phyloP scores from a whole-genome alignment of 192 early-diverging fungal species.

The Chytriomyces sp. region DNA sequence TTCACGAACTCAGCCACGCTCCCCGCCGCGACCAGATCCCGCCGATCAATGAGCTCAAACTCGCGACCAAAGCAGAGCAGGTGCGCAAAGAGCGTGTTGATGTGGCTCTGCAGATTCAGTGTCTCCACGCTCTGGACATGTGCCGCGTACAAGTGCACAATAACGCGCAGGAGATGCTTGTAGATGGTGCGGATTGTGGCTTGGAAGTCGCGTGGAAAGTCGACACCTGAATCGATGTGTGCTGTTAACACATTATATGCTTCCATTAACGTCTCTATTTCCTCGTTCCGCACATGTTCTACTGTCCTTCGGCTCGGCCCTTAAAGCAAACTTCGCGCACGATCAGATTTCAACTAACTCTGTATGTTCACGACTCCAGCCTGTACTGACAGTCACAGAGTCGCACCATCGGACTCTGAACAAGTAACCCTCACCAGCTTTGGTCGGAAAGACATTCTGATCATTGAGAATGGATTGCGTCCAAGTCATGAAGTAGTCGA shows the following conservation, averaged over 20 bases:
- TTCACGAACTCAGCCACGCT: slow-evolving; percentile 74
- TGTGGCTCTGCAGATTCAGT: slow-evolving; percentile 81
- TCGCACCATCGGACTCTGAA: too few species aligned
- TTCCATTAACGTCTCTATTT: too few species aligned
- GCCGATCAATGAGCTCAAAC: slow-evolving; percentile 92
- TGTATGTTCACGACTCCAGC: too few species aligned
- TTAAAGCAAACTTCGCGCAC: too few species aligned
- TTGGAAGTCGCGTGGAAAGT: slow-evolving; percentile 83
- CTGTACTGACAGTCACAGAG: too few species aligned
- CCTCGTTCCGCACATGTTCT: too few species aligned
- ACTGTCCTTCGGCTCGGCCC: too few species aligned
- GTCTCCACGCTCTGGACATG: slow-evolving; percentile 88
- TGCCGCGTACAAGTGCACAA: slow-evolving; percentile 91
- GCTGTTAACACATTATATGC: background rate
- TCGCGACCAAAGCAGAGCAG: slow-evolving; percentile 90
- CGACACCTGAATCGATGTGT: slow-evolving; percentile 61
- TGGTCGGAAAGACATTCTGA: slow-evolving; percentile 91
- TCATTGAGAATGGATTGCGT: slow-evolving; percentile 87
- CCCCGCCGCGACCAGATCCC: slow-evolving; percentile 81
- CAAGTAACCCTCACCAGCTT: slow-evolving; percentile 75
- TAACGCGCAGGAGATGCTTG: slow-evolving; percentile 83
- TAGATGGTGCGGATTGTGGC: slow-evolving; percentile 71
- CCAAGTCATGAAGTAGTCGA: slow-evolving; percentile 88
- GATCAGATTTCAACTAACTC: too few species aligned
- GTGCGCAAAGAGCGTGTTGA: slow-evolving; percentile 96